Conservation (phyloP, 345 rosid genomes). For the rapeseed (Brassica napus) region Da-Ae NC_063434.1:5366001-5366500, state of each 20-base stretch:
- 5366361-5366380: slow-evolving; percentile 8
- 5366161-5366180: too few species aligned
- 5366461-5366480: slow-evolving; percentile 32
- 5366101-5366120: too few species aligned
- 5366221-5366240: slow-evolving; percentile 21
- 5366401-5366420: slow-evolving; percentile 22
- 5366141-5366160: too few species aligned
- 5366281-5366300: slow-evolving; percentile 24
- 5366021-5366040: too few species aligned
- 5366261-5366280: slow-evolving; percentile 1
- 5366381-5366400: slow-evolving; percentile 29
- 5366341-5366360: slow-evolving; percentile 40
- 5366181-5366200: not conserved
- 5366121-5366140: too few species aligned
- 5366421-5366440: slow-evolving; percentile 9
- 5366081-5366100: too few species aligned
- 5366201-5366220: slow-evolving; percentile 12
- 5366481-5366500: slow-evolving; percentile 32
- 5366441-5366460: slow-evolving; percentile 24
- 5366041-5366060: too few species aligned
- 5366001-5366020: too few species aligned
- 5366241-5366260: not conserved
- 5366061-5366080: too few species aligned
- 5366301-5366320: slow-evolving; percentile 22
- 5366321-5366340: slow-evolving; percentile 35